Percentiles rank a stretch among this genome's conserved stretches.
Conservation (phyloP, 2,329 filamentous ascomycete species). For the Aspergillus texensis region DNA sequence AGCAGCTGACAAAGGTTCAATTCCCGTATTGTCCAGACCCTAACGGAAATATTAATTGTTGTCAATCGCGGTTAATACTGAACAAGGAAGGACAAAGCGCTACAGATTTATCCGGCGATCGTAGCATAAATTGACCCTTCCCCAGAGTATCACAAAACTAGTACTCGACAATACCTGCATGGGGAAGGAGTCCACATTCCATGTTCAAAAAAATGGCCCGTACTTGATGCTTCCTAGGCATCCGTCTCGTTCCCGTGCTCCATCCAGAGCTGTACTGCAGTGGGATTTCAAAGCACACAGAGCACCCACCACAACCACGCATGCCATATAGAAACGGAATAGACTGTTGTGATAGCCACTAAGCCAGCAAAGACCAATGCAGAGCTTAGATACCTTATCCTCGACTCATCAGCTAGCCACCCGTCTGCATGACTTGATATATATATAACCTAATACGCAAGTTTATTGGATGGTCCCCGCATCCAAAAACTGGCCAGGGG, state of each 20-base stretch:
- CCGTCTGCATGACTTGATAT: not conserved
- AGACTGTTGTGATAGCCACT: no score
- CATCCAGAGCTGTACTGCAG: no score
- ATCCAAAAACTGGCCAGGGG: not conserved
- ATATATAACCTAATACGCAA: not conserved
- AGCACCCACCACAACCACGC: not conserved
- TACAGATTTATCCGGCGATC: not conserved
- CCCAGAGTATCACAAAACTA: not conserved
- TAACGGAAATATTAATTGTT: not conserved
- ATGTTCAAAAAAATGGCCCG: no score
- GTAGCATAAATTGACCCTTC: not conserved
- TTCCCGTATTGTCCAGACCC: not conserved
- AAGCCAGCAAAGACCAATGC: no score
- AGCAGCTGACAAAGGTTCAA: not conserved
- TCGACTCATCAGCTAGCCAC: not conserved
- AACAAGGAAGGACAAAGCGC: not conserved
- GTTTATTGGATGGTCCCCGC: not conserved
- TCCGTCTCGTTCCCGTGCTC: no score
- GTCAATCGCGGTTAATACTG: not conserved
- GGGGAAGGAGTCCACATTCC: no score
- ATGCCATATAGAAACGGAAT: not conserved
- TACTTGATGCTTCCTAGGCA: no score
- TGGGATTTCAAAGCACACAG: not conserved
- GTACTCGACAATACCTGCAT: not conserved
- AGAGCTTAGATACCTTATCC: no score